Base-by-base conservation (phyloP, 352 stramenopile genomes). In the Phytopythium kandeliae region DNA sequence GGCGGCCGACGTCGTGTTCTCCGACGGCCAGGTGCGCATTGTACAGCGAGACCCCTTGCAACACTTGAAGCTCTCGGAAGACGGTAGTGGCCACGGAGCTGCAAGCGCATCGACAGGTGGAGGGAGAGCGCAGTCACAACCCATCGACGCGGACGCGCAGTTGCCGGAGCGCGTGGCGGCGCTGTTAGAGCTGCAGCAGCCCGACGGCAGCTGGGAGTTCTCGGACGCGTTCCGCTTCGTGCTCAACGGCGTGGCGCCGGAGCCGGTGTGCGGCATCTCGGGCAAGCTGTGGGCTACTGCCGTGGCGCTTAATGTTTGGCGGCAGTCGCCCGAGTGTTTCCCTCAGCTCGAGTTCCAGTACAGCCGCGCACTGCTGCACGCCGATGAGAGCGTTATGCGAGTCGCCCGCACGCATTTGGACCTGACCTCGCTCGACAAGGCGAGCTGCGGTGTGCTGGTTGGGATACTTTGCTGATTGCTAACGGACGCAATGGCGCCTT, bases 151-250 rank as follows among this genome's bases (percentile, higher is more conserved):
- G 3, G 40, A 30, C n/a, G 11, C 28, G 2, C n/a, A 54, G 11
- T 55, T 87, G 1, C 74, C 78, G 2, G 51, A 56, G 24, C 62
- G 74, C 37, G 59, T 88, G 28, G 40, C 63, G 42, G 68, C 68
- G 15, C 55, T 89, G 11, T 21, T 74, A 0, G 62, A 68, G 35
- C 59, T 81, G 1, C 78, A 89, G 40, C 63, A 78, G n/a, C 44
- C 66, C 3, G 74, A 89, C 33, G 78, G 78, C 22, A 89, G 78
- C 58, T 89, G 78, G 75, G 41, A 54, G 41, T 89, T 72, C 44
- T 73, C 74, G 5, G 71, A 57, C 19, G 75, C 63, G 30, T 86
- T 89, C 45, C 52, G 67, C 37, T 85, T 67, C 41, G 65, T 81
- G 25, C 53, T 89, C 51, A 69, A 85, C 26, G 65, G 59, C 22